A percentile compares a stretch with the other conserved stretches of the same genome.
Evolutionary conservation across 2,329 filamentous ascomycete genomes (phyloP).

Genomic region (Tolypocladium capitatum): DNA sequence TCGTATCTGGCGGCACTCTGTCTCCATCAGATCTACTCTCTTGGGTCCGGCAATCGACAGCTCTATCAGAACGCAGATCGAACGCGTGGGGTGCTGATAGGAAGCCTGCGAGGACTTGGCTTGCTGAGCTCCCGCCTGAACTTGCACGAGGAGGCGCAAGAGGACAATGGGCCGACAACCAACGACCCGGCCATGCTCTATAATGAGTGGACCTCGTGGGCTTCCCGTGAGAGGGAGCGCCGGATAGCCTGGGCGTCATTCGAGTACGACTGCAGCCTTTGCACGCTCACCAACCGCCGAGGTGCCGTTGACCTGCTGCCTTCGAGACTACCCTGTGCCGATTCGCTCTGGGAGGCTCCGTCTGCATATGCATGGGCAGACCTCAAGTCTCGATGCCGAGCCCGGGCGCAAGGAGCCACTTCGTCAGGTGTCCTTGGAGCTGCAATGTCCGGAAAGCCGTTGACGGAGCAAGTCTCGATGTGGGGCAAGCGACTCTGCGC

Average conservation of each 20-base stretch:
- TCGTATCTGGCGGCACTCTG: slow-evolving; percentile 15
- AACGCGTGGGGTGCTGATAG: slow-evolving; percentile 14
- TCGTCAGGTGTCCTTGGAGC: slow-evolving; percentile 3
- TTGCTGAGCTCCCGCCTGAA: slow-evolving; percentile 10
- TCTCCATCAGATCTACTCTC: slow-evolving; percentile 18
- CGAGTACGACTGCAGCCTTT: slow-evolving; percentile 19
- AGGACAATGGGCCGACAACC: neutral
- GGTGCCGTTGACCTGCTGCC: slow-evolving; percentile 16
- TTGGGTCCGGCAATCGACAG: slow-evolving; percentile 16
- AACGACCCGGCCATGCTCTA: neutral
- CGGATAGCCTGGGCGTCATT: slow-evolving; percentile 17
- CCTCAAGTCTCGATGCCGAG: slow-evolving; percentile 6
- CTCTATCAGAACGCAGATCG: slow-evolving; percentile 17
- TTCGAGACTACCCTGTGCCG: slow-evolving; percentile 12
- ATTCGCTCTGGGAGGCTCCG: slow-evolving; percentile 16
- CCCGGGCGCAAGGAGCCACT: slow-evolving; percentile 1
- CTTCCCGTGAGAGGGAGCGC: slow-evolving; percentile 10
- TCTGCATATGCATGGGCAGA: slow-evolving; percentile 14
- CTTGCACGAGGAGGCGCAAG: slow-evolving; percentile 1
- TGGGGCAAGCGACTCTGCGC: slow-evolving; percentile 16
- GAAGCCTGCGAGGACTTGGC: slow-evolving; percentile 14
- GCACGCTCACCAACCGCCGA: slow-evolving; percentile 15
- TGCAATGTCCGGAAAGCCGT: slow-evolving; percentile 1
- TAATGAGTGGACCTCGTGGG: slow-evolving; percentile 13
- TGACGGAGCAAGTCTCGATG: slow-evolving; percentile 7